Evolutionary conservation across 106 monocot genomes (phyloP).

Genomic region (Xerophyta viscosa): DNA sequence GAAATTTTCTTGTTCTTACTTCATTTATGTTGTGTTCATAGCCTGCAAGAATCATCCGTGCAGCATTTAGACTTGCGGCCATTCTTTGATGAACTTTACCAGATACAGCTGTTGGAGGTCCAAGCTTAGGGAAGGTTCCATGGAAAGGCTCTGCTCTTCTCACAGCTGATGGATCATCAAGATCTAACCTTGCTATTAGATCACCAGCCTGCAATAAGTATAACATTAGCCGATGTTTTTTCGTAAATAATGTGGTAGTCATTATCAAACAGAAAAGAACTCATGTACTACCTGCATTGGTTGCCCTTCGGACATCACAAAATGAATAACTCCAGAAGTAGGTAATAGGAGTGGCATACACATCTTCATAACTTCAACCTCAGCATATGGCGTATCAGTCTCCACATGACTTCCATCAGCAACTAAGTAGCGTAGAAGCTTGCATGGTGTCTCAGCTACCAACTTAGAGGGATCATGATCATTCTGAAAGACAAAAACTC

Average conservation of each 20-base stretch:
- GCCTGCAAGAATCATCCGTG: constrained; percentile 95
- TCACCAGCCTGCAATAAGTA: constrained; percentile 63
- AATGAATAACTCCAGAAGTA: constrained; percentile 93
- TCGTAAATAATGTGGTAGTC: too few species aligned
- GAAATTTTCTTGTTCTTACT: constrained; percentile 20
- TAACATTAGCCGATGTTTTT: neutral
- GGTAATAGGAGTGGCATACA: constrained; percentile 98
- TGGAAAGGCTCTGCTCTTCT: constrained; percentile 89
- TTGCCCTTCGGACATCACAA: constrained; percentile 85
- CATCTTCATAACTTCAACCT: constrained; percentile 99
- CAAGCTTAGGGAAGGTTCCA: constrained; percentile 68
- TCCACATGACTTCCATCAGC: constrained; percentile 87
- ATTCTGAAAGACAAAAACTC: constrained; percentile 46
- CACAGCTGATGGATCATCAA: constrained; percentile 92
- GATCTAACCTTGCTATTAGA: constrained; percentile 83
- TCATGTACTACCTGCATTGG: constrained; percentile 95
- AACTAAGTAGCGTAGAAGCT: constrained; percentile 86
- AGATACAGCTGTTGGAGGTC: constrained; percentile 86
- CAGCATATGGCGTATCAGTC: constrained; percentile 81
- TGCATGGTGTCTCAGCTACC: constrained; percentile 97
- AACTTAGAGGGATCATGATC: constrained; percentile 99
- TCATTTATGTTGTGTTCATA: constrained; percentile 86
- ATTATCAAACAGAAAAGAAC: too few species aligned
- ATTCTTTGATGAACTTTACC: constrained; percentile 92
- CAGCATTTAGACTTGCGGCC: constrained; percentile 73